These are phyloP conservation scores for Coix lacrymajobi DNA, from an alignment of 176 grass and related monocot genomes.

Conservation along the genomic window DNA sequence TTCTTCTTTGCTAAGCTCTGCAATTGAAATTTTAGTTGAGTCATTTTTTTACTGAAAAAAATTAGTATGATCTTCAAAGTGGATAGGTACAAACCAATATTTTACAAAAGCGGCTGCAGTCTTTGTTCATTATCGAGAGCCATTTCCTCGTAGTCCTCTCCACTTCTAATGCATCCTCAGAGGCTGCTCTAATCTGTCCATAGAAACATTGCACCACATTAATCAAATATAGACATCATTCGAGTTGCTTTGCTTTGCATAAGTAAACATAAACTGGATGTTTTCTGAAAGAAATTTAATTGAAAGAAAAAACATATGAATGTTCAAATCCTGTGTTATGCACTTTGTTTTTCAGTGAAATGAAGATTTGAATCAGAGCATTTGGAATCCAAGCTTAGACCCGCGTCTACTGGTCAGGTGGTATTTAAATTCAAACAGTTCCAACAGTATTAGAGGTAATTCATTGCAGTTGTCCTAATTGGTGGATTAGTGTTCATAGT, in stretches of 20 bases:
- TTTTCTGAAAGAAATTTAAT: neutral
- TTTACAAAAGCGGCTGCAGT: conserved; percentile 98
- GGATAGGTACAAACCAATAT: conserved; percentile 64
- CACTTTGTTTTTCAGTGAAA: neutral
- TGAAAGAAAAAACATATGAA: neutral
- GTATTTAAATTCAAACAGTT: conserved; percentile 2
- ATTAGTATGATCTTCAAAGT: conserved; percentile 2
- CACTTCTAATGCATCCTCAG: conserved; percentile 63
- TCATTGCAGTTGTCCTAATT: neutral
- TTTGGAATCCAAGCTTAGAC: neutral
- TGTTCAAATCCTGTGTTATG: neutral
- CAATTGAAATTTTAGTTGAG: conserved; percentile 18
- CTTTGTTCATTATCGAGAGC: conserved; percentile 83
- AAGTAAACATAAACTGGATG: conserved; percentile 1
- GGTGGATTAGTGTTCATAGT: neutral
- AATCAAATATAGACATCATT: conserved; percentile 5
- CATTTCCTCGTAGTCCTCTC: conserved; percentile 79
- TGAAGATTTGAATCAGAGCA: neutral
- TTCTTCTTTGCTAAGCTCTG: conserved; percentile 61
- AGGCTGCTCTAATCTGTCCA: conserved; percentile 63
- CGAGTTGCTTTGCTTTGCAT: neutral
- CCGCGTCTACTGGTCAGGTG: neutral
- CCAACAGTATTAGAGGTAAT: neutral
- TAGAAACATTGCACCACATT: conserved; percentile 13
- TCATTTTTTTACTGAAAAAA: neutral